phyloP scores from a whole-genome alignment of 2,329 filamentous ascomycete genomes.

The Talaromyces funiculosus region DNA sequence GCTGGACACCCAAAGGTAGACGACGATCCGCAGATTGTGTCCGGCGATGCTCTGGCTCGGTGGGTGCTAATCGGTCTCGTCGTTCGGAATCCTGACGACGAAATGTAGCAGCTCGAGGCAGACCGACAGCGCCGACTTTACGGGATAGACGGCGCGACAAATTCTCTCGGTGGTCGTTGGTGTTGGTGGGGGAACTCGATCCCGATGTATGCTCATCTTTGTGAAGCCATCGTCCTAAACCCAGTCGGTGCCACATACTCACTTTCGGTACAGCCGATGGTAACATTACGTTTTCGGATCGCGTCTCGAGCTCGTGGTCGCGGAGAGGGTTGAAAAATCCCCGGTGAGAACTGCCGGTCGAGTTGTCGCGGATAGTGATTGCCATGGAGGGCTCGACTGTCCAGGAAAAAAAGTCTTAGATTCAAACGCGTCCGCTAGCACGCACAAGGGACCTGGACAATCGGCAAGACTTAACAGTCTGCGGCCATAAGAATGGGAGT shows the following conservation, averaged over 20 bases:
- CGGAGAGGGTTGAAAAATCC: slow-evolving; percentile 8
- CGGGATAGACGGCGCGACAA: slow-evolving; percentile 34
- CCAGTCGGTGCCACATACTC: slow-evolving; percentile 44
- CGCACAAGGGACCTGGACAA: slow-evolving; percentile 15
- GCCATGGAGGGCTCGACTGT: slow-evolving; percentile 13
- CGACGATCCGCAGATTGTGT: slow-evolving; percentile 56
- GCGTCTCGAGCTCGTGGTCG: slow-evolving; percentile 8
- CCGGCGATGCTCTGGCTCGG: slow-evolving; percentile 59
- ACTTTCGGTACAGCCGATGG: slow-evolving; percentile 23
- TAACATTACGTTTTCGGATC: not conserved
- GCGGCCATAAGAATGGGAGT: slow-evolving; percentile 14
- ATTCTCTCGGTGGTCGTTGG: slow-evolving; percentile 15
- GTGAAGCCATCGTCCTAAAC: slow-evolving; percentile 36
- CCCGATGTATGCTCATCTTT: slow-evolving; percentile 35
- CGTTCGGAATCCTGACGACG: slow-evolving; percentile 77
- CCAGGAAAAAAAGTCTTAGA: not conserved
- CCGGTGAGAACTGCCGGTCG: slow-evolving; percentile 12
- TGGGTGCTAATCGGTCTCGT: slow-evolving; percentile 64
- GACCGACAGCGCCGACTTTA: slow-evolving; percentile 61
- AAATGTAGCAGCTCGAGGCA: slow-evolving; percentile 73
- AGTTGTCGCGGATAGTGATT: slow-evolving; percentile 15
- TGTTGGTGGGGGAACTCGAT: slow-evolving; percentile 21
- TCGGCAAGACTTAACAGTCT: slow-evolving; percentile 8
- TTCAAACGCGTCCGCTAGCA: slow-evolving; percentile 13
- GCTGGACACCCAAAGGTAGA: slow-evolving; percentile 38